Conservation (phyloP, 116 monocot genomes). For the Iris pallida region DNA sequence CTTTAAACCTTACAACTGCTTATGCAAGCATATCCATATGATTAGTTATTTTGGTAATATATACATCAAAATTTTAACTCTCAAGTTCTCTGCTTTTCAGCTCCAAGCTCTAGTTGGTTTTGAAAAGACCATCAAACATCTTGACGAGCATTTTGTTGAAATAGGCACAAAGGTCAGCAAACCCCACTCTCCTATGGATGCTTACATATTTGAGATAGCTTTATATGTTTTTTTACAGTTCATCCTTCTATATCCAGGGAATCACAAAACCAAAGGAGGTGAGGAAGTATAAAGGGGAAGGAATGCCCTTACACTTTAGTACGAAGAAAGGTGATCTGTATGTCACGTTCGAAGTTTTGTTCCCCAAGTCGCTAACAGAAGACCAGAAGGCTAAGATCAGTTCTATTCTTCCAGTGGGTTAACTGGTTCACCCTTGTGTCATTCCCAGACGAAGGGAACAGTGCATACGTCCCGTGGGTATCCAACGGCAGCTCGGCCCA, state of each 20-base stretch:
- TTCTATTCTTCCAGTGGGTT: slow-evolving; percentile 38
- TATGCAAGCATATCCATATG: too few relatives aligned
- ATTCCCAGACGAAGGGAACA: too few relatives aligned
- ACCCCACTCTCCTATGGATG: too few relatives aligned
- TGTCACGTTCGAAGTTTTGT: slow-evolving; percentile 75
- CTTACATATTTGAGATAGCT: too few relatives aligned
- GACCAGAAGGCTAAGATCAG: slow-evolving; percentile 88
- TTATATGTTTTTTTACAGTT: too few relatives aligned
- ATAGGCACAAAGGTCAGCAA: slow-evolving; percentile 70
- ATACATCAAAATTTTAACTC: too few relatives aligned
- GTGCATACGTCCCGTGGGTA: too few relatives aligned
- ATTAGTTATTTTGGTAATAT: too few relatives aligned
- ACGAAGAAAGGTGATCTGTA: slow-evolving; percentile 82
- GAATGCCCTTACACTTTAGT: slow-evolving; percentile 83
- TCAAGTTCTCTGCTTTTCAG: slow-evolving; percentile 22
- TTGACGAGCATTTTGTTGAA: slow-evolving; percentile 70
- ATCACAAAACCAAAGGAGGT: slow-evolving; percentile 90
- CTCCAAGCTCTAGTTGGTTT: slow-evolving; percentile 97
- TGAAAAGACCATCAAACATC: slow-evolving; percentile 83
- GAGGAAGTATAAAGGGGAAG: slow-evolving; percentile 92
- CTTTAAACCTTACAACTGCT: too few relatives aligned
- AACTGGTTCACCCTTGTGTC: too few relatives aligned
- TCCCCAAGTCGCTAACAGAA: slow-evolving; percentile 77
- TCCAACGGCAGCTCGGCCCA: too few relatives aligned
- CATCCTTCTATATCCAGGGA: slow-evolving; percentile 31